These are phyloP conservation scores for Corynespora cassiicola DNA, from an alignment of 2,329 filamentous ascomycete genomes.

Conservation along the genomic window DNA sequence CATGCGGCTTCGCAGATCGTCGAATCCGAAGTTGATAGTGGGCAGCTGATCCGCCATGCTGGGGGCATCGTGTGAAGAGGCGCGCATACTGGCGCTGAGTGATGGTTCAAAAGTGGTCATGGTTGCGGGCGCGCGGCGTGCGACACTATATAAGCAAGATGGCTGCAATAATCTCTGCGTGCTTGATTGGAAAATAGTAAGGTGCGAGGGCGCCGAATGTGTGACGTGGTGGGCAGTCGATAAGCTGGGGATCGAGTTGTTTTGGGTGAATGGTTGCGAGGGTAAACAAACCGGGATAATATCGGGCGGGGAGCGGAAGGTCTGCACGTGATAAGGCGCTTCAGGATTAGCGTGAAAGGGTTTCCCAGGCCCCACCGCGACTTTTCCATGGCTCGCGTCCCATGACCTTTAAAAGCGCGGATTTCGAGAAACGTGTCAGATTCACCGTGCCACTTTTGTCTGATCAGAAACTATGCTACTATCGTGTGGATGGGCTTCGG, in stretches of 20 bases:
- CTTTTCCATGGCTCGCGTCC: constrained; percentile 17
- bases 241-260: constrained; percentile 18
- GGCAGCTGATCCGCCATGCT: constrained; percentile 82
- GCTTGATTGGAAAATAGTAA: background rate
- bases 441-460: too few relatives aligned
- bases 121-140: constrained; percentile 50
- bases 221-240: constrained; percentile 24
- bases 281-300: constrained; percentile 32
- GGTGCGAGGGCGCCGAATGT: constrained; percentile 2
- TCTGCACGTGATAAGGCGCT: constrained; percentile 37
- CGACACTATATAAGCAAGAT: too few relatives aligned
- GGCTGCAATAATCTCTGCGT: background rate
- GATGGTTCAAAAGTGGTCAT: constrained; percentile 72
- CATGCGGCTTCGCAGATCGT: constrained; percentile 95
- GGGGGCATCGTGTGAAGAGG: constrained; percentile 63
- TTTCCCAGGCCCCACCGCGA: constrained; percentile 9
- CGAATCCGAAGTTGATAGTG: constrained; percentile 93
- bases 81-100: constrained; percentile 69
- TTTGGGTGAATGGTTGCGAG: constrained; percentile 33
- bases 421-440: too few relatives aligned
- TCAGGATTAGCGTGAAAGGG: constrained; percentile 26
- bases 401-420: constrained; percentile 11
- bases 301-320: constrained; percentile 15
- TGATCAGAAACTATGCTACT: constrained; percentile 32
- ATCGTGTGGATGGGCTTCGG: constrained; percentile 7